Base-by-base conservation (phyloP, 306 rosid genomes). In the Sicyos edulis region DNA sequence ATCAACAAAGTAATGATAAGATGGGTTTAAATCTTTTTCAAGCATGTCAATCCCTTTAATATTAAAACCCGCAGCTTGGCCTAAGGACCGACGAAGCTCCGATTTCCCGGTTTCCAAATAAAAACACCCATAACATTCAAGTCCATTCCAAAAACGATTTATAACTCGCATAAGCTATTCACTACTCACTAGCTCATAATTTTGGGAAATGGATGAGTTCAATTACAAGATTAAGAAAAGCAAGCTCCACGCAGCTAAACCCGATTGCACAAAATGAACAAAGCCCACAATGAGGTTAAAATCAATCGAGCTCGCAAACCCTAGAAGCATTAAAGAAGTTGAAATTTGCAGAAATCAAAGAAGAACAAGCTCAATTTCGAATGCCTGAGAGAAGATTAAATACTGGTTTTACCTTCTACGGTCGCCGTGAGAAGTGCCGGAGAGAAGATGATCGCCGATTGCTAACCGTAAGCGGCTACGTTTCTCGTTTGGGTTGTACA, bases 381-480 rank as follows among this genome's bases (percentile, higher is more conserved):
- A 60, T 7, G 66, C 66, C 21, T 14, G 44, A 59, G 10, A 22
- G 17, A 19, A 45, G 44, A 15, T 13, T 13, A 13, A n/a, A 49
- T n/a, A 49, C 20, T 40, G 26, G n/a, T 29, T 17, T 71, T 87
- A 93, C 99, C 92, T 91, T 79, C 86, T 82, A 11, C 99, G 95
- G 76, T 91, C 95, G 59, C 96, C 95, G 76, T 91, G 91, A 42
- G 99, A 87, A 62, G 88, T 50, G 54, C 1, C 29, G 1, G 29
- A 26, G 29, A 26, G 29, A 26, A 26, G 29, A 3, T 26, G 29
- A 26, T 26, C 29, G 29, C 29, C 29, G 1, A 26, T 26, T 26
- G 29, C 29, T 26, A 26, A 26, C 29, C 29, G 29, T 26, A 92
- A 83, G 87, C 96, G 99, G 77, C 87, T 87, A 32, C 37, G 37